Evolutionary conservation across 78 protist species (phyloP), one percentile per base, ranked within the genome.

Genomic region (Anaeramoeba flamelloides): DNA sequence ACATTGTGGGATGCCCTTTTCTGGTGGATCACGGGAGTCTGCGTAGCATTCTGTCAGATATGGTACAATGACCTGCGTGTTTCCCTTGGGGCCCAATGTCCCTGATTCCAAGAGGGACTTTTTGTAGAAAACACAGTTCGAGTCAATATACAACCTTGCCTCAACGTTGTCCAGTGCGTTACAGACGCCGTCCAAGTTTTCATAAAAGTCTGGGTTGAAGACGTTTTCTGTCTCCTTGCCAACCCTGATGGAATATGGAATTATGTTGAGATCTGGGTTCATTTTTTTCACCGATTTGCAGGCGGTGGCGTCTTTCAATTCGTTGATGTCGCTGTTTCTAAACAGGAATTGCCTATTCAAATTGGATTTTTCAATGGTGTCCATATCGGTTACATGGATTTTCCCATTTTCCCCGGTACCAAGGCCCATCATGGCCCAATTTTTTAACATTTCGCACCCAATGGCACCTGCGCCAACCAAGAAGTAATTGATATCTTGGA

Each of bases 381-480:
- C 90, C 81, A 86, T 85, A 79, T 88, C 90, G 33, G 90, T 88
- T 17, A 87, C 76, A 75, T 37, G 79, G 26, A 76, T 65, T n/a
- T 40, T 0, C 8, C 84, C 81, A 30, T 75, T 17, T n/a, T 79
- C 69, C 8, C 69, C 17, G 8, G 77, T 39, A 26, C 78, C 69
- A 53, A 53, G 69, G 8, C 69, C 69, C 33, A 53, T 53, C 69
- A 53, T 53, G 8, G 69, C 69, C 69, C 69, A 53, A 53, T 79
- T 83, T 86, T 97, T 97, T 77, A 95, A 76, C 82, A 91, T 40
- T 85, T 97, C 99, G 83, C 99, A 97, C 33, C 99, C 99, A 31
- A 96, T 88, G 1, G 98, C 99, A 26, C 99, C 99, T 0, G 99
- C 92, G 37, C 99, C 99, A 17, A 97, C 99, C 17, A 89, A 31